Conservation (phyloP, 345 rosid species). For the Salix exigua region DNA sequence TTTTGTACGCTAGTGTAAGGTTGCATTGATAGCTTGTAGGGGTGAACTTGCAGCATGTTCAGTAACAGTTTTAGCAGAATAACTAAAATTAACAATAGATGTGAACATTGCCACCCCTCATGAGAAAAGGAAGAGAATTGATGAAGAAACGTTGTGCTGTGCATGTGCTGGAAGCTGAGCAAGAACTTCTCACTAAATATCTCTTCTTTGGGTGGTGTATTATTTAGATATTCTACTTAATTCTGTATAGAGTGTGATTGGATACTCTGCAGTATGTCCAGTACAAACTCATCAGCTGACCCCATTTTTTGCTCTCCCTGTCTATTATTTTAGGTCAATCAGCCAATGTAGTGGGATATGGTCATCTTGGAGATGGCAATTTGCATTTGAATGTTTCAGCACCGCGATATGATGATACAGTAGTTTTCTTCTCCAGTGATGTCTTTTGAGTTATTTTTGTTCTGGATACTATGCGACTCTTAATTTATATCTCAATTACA, state of each 20-base stretch:
- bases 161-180: background rate
- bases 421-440: conserved; percentile 19
- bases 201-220: background rate
- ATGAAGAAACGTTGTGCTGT: background rate
- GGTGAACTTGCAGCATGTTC: background rate
- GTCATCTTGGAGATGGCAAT: conserved; percentile 96
- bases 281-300: background rate
- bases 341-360: conserved; percentile 77
- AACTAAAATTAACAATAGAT: background rate
- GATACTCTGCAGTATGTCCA: background rate
- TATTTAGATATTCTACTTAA: background rate
- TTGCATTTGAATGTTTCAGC: conserved; percentile 87
- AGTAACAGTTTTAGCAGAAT: background rate
- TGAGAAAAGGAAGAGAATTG: background rate
- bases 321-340: conserved; percentile 47
- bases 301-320: background rate
- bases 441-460: background rate
- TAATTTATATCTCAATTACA: background rate
- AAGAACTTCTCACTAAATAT: background rate
- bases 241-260: background rate
- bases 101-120: background rate
- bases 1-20: background rate
- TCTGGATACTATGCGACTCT: background rate
- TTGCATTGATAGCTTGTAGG: background rate
- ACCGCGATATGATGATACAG: conserved; percentile 58